Conservation (phyloP, 2,329 filamentous ascomycete species). For the Pseudopithomyces chartarum region DNA sequence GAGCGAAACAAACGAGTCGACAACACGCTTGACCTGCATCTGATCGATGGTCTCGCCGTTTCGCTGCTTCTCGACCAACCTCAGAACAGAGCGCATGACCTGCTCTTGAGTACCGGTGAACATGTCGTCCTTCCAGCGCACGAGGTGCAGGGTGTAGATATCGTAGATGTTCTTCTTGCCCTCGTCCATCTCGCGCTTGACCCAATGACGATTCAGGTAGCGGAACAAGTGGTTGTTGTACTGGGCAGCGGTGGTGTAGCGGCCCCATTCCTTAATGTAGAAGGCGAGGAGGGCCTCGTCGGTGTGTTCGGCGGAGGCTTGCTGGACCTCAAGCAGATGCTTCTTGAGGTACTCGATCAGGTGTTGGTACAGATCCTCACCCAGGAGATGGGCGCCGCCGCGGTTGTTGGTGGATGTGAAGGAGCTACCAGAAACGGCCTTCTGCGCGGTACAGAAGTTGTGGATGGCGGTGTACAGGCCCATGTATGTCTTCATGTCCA, state of each 20-base stretch:
- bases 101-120: conserved; percentile 82
- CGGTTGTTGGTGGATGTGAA: conserved; percentile 62
- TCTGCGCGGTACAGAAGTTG: conserved; percentile 99
- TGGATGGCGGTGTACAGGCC: conserved; percentile 96
- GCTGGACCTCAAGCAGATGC: conserved; percentile 74
- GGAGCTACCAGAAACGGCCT: conserved; percentile 70
- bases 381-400: conserved; percentile 90
- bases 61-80: conserved; percentile 94
- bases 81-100: conserved; percentile 94
- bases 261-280: conserved; percentile 96
- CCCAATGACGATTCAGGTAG: conserved; percentile 98
- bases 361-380: conserved; percentile 93
- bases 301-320: conserved; percentile 75
- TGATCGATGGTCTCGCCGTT: conserved; percentile 98
- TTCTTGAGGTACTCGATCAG: conserved; percentile 81
- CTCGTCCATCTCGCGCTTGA: conserved; percentile 98
- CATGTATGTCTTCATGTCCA: conserved; percentile 98
- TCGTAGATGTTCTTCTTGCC: conserved; percentile 98
- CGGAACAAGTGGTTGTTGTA: conserved; percentile 97
- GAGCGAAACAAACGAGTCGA: conserved; percentile 92
- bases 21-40: conserved; percentile 93
- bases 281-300: conserved; percentile 90
- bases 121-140: conserved; percentile 92
- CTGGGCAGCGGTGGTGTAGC: conserved; percentile 93
- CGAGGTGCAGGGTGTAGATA: conserved; percentile 94